Conservation (phyloP, 306 rosid species). For the Vigna unguiculata region DNA sequence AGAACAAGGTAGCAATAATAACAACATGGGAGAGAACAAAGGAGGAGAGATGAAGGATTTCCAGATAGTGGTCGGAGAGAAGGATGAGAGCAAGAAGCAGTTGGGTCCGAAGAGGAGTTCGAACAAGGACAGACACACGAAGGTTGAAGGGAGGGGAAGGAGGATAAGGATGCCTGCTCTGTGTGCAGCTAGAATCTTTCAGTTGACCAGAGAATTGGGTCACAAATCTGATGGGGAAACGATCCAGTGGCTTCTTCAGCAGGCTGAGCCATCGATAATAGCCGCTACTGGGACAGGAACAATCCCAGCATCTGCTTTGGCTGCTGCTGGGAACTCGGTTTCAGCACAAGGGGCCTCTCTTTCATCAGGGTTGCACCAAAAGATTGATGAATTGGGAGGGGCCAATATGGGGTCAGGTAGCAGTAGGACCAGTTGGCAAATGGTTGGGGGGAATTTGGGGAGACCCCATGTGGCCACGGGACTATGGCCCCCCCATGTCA, state of each 20-base stretch:
- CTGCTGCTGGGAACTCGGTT: constrained; percentile 67
- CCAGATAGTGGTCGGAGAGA: constrained; percentile 73
- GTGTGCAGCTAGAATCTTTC: constrained; percentile 93
- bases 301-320: constrained; percentile 90
- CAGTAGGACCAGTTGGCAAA: constrained; percentile 88
- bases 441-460: constrained; percentile 76
- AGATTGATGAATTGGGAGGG: constrained; percentile 73
- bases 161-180: constrained; percentile 98
- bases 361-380: constrained; percentile 74
- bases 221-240: constrained; percentile 99
- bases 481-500: constrained; percentile 77
- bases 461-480: constrained; percentile 82
- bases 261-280: constrained; percentile 89
- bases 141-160: constrained; percentile 94
- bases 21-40: constrained; percentile 74
- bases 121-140: constrained; percentile 95
- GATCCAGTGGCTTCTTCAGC: constrained; percentile 94
- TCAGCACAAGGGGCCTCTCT: constrained; percentile 72
- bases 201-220: constrained; percentile 91
- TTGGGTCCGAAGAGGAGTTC: constrained; percentile 89
- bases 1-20: constrained; percentile 41
- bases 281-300: constrained; percentile 95
- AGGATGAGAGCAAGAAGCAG: constrained; percentile 74
- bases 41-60: constrained; percentile 75
- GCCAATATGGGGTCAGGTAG: constrained; percentile 62